These are phyloP conservation scores for Blastomyces parvus DNA, from an alignment of 2,329 filamentous ascomycete species.

Conservation along the genomic window DNA sequence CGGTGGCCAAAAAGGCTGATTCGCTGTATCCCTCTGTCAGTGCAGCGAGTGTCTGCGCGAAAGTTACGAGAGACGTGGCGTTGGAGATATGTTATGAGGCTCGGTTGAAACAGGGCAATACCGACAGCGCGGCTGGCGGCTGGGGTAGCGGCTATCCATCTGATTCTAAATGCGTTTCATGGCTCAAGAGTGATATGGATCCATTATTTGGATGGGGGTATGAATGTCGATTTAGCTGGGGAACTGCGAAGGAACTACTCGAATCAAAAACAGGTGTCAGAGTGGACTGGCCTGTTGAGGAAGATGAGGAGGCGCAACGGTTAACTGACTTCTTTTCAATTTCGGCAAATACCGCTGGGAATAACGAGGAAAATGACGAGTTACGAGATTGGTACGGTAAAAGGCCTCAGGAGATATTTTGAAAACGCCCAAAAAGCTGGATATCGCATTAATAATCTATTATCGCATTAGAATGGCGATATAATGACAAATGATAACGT, in stretches of 20 bases:
- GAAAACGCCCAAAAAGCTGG: slow-evolving; percentile 19
- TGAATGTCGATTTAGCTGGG: slow-evolving; percentile 93
- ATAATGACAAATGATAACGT: slow-evolving; percentile 20
- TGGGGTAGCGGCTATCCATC: slow-evolving; percentile 96
- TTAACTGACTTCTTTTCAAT: slow-evolving; percentile 66
- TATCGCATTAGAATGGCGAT: slow-evolving; percentile 14
- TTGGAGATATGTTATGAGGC: slow-evolving; percentile 66
- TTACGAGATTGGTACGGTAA: slow-evolving; percentile 71
- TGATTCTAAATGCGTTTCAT: slow-evolving; percentile 67
- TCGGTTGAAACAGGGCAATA: slow-evolving; percentile 33
- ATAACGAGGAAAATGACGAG: slow-evolving; percentile 53
- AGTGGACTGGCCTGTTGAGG: slow-evolving; percentile 74
- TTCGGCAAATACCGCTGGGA: slow-evolving; percentile 26
- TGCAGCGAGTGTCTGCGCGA: slow-evolving; percentile 87
- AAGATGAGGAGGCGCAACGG: slow-evolving; percentile 55
- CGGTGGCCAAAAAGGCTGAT: slow-evolving; percentile 84
- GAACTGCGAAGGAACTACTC: slow-evolving; percentile 85
- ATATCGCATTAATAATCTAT: slow-evolving; percentile 10
- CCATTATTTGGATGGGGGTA: slow-evolving; percentile 90
- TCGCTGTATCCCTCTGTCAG: slow-evolving; percentile 86
- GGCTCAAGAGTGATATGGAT: slow-evolving; percentile 82
- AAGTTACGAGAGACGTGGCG: slow-evolving; percentile 86
- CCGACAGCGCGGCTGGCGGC: slow-evolving; percentile 32
- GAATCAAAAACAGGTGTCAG: slow-evolving; percentile 61
- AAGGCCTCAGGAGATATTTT: slow-evolving; percentile 63